These are phyloP conservation scores for Neospermospora avenae DNA, from an alignment of 2,329 filamentous ascomycete species.

Conservation along the genomic window DNA sequence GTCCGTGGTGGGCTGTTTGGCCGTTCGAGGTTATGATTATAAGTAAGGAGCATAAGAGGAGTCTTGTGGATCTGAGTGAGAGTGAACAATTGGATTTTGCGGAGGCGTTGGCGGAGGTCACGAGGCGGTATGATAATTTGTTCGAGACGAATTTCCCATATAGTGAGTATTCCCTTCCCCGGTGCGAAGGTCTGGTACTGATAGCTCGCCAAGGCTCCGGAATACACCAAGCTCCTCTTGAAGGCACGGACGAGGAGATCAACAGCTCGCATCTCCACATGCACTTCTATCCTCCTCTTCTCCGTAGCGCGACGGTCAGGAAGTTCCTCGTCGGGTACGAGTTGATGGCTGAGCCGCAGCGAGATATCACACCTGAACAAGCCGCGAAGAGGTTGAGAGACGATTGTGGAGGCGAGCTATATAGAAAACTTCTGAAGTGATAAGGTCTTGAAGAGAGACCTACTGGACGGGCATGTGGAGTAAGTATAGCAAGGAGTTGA, in stretches of 20 bases:
- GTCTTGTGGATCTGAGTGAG: conserved; percentile 74
- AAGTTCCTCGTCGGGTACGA: conserved; percentile 98
- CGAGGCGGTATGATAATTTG: conserved; percentile 90
- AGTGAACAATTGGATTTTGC: conserved; percentile 72
- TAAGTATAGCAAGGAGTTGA: neutral
- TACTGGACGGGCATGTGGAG: neutral
- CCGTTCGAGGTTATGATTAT: conserved; percentile 94
- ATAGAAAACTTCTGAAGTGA: conserved; percentile 55
- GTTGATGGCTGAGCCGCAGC: conserved; percentile 94
- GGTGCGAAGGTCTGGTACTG: neutral
- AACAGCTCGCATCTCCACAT: conserved; percentile 90
- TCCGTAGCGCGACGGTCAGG: conserved; percentile 87
- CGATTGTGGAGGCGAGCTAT: conserved; percentile 75
- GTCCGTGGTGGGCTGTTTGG: conserved; percentile 98
- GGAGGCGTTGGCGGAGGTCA: conserved; percentile 82
- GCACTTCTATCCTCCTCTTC: conserved; percentile 93
- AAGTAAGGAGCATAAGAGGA: conserved; percentile 77
- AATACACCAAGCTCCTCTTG: conserved; percentile 89
- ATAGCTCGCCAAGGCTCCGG: conserved; percentile 63
- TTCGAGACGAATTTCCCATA: conserved; percentile 98
- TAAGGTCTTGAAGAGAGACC: neutral
- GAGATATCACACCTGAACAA: conserved; percentile 97
- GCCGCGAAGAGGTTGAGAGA: conserved; percentile 71
- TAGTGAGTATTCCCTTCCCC: conserved; percentile 45
- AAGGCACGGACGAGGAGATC: conserved; percentile 76